Base-by-base conservation (phyloP, 306 rosid genomes). In the Malus fusca region DNA sequence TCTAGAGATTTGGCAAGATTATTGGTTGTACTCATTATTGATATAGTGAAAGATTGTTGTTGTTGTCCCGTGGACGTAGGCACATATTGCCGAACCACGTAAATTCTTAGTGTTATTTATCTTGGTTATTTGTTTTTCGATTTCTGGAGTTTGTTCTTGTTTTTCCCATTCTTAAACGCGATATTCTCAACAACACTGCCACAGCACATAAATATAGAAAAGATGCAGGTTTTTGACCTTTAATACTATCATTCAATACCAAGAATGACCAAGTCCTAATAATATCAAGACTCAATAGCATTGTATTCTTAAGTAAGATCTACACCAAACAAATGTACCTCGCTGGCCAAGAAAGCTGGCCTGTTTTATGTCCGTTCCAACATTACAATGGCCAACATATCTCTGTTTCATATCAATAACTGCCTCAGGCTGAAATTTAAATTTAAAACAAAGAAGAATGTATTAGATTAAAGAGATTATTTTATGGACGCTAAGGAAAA, bases 291-390 rank as follows among this genome's bases (percentile, higher is more conserved):
- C 44, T 64, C 68, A 46, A 63, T 40, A 72, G 33, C 46, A 62
- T 11, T 7, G 59, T 17, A 70, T 56, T 43, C 58, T 62, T 42
- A 33, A 66, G 48, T 43, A 68, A 51, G 75, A 76, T 30, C 48
- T 61, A 17, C 15, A 25, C 23, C 22, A 74, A 22, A 71, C 79
- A 68, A 77, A 8, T 37, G 77, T 84, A 95, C 99, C 99, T 90
- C 85, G 89, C 82, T 87, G 97, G 76, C 99, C 99, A 71, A 95
- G 97, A 88, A 95, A 95, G 84, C 74, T 95, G 74, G 99, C 99
- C 77, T 95, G 99, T 72, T 95, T 95, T 78, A 95, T 95, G 81
- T 95, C 99, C 70, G 99, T 95, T 78, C 99, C 99, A 75, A 89
- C 82, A 78, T 95, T 95, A 80, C 97, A 92, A 69, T 95, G 99